phyloP scores from a whole-genome alignment of 345 rosid species.

The Salix suchowensis region DNA sequence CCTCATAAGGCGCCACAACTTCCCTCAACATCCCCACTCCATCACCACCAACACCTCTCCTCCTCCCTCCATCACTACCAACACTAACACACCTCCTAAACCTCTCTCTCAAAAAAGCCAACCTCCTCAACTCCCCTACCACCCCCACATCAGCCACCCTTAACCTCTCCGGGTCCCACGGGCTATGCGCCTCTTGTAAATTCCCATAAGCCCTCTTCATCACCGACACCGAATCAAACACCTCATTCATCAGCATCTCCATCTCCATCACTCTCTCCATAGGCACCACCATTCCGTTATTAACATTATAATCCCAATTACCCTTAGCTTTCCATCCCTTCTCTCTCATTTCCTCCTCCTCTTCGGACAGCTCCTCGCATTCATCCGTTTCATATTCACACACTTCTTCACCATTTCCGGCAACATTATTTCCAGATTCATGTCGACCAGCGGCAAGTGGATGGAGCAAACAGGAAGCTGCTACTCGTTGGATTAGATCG shows the following conservation, averaged over 20 bases:
- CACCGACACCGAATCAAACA: slow-evolving; percentile 63
- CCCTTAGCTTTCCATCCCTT: slow-evolving; percentile 5
- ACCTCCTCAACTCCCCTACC: slow-evolving; percentile 71
- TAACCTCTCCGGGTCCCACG: slow-evolving; percentile 96
- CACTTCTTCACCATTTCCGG: slow-evolving; percentile 27
- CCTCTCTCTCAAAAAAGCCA: slow-evolving; percentile 66
- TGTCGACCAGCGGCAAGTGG: slow-evolving; percentile 69
- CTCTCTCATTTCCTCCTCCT: slow-evolving; percentile 10
- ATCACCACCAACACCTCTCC: slow-evolving; percentile 14
- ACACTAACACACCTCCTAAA: slow-evolving; percentile 48
- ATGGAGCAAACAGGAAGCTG: slow-evolving; percentile 84
- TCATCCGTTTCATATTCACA: slow-evolving; percentile 31
- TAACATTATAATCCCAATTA: slow-evolving; percentile 4
- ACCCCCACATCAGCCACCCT: slow-evolving; percentile 74
- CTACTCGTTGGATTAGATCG: slow-evolving; percentile 80
- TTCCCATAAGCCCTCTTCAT: slow-evolving; percentile 69
- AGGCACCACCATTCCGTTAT: slow-evolving; percentile 14
- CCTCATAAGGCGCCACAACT: slow-evolving; percentile 92
- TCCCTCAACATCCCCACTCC: slow-evolving; percentile 57
- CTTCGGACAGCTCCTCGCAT: slow-evolving; percentile 35
- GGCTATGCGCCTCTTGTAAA: slow-evolving; percentile 87
- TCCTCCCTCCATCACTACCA: slow-evolving; percentile 22
- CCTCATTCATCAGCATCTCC: slow-evolving; percentile 61
- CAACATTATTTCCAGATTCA: slow-evolving; percentile 23
- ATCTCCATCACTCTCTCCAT: slow-evolving; percentile 42